These are phyloP conservation scores for Vigna unguiculata DNA, from an alignment of 306 rosid species.

Conservation along the genomic window DNA sequence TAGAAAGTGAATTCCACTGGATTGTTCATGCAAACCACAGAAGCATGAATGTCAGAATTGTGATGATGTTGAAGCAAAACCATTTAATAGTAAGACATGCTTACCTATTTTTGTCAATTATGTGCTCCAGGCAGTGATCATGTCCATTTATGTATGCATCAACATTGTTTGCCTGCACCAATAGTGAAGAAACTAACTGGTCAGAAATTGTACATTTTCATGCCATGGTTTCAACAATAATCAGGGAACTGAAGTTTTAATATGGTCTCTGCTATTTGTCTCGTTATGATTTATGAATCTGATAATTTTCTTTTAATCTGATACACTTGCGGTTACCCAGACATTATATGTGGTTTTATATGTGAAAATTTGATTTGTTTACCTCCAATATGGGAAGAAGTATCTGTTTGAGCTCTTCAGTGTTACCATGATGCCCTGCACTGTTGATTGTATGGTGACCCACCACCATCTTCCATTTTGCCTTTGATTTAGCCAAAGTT, in stretches of 20 bases:
- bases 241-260: neutral
- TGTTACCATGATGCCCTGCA: slow-evolving; percentile 75
- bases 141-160: slow-evolving; percentile 88
- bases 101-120: slow-evolving; percentile 64
- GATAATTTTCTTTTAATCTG: no score
- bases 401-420: slow-evolving; percentile 57
- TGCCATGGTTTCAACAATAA: slow-evolving; percentile 14
- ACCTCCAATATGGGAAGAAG: slow-evolving; percentile 84
- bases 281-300: neutral
- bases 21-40: slow-evolving; percentile 27
- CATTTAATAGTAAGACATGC: slow-evolving; percentile 23
- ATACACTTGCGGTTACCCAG: no score
- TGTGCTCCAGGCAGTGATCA: slow-evolving; percentile 85
- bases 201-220: slow-evolving; percentile 2
- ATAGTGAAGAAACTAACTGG: slow-evolving; percentile 22
- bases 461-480: slow-evolving; percentile 83
- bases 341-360: neutral
- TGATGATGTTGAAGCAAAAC: slow-evolving; percentile 24
- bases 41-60: slow-evolving; percentile 33
- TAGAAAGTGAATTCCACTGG: slow-evolving; percentile 69
- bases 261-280: neutral
- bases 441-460: slow-evolving; percentile 83
- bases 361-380: slow-evolving; percentile 18
- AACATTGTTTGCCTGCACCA: slow-evolving; percentile 60
- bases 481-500: slow-evolving; percentile 64